Evolutionary conservation across 1,139 yeast species (phyloP).

Genomic region (Sugiyamaella sp.): DNA sequence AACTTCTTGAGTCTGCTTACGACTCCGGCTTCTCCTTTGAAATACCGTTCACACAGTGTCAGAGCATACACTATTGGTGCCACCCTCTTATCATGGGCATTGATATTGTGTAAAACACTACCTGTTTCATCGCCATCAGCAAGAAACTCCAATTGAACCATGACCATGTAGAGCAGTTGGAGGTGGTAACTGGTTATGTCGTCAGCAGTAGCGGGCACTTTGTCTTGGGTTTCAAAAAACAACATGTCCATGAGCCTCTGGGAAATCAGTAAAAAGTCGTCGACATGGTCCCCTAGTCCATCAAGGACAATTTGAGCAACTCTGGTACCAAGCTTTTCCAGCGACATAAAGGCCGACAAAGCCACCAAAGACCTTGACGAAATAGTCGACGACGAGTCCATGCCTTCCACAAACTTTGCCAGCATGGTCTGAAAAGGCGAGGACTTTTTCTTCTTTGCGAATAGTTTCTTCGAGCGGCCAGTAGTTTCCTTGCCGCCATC

Average conservation of each 20-base stretch:
- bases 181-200: conserved; percentile 6
- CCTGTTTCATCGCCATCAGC: conserved; percentile 18
- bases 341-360: conserved; percentile 24
- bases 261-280: conserved; percentile 6
- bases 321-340: conserved; percentile 23
- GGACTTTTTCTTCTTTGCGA: neutral
- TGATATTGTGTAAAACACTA: conserved; percentile 6
- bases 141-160: conserved; percentile 26
- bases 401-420: conserved; percentile 22
- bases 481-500: conserved; percentile 18
- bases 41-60: conserved; percentile 1
- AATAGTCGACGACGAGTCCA: conserved; percentile 14
- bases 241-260: conserved; percentile 11
- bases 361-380: conserved; percentile 28
- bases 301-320: conserved; percentile 5
- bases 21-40: conserved; percentile 8
- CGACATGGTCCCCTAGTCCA: conserved; percentile 10
- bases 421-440: conserved; percentile 20
- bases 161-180: conserved; percentile 24
- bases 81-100: neutral
- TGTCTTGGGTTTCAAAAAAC: neutral
- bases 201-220: neutral
- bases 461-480: conserved; percentile 17
- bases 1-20: conserved; percentile 12
- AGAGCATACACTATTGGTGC: conserved; percentile 7